These are phyloP conservation scores for Chalara sp. DNA, from an alignment of 2,329 filamentous ascomycete genomes.

Conservation along the genomic window DNA sequence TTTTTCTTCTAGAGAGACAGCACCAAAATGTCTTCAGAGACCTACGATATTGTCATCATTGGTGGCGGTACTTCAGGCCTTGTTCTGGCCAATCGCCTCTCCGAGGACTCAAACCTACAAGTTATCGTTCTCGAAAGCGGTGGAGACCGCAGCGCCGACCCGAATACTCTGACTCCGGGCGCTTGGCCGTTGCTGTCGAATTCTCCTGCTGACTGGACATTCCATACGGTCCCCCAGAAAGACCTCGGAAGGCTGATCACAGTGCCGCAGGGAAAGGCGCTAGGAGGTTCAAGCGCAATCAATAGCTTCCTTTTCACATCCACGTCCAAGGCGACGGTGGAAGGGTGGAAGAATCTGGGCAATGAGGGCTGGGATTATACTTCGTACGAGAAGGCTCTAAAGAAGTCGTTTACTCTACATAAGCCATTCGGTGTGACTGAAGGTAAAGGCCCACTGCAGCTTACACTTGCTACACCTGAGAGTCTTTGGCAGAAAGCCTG, in stretches of 20 bases:
- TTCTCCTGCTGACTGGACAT: conserved; percentile 2
- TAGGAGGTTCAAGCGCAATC: conserved; percentile 32
- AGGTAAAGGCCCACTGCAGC: no score
- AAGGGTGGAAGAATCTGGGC: no score
- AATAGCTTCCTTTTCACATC: conserved; percentile 18
- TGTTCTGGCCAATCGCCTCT: conserved; percentile 32
- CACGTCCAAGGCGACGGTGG: no score
- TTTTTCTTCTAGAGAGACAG: no score
- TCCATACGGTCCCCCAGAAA: neutral
- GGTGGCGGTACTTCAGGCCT: conserved; percentile 37
- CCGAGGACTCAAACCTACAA: conserved; percentile 27
- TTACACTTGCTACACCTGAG: no score
- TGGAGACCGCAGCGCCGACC: conserved; percentile 4
- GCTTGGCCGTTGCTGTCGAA: neutral
- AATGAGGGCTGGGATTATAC: no score
- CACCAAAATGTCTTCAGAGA: neutral
- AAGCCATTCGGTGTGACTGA: no score
- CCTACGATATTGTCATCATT: conserved; percentile 32
- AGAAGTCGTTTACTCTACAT: no score
- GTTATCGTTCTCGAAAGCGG: conserved; percentile 35
- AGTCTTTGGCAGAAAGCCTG: no score
- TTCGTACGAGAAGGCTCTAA: no score
- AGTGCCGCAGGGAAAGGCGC: conserved; percentile 3
- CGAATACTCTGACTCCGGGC: neutral
- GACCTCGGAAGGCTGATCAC: conserved; percentile 1